phyloP scores from a whole-genome alignment of 805 yeast genomes.

The Kazachstania kunashirensis region DNA sequence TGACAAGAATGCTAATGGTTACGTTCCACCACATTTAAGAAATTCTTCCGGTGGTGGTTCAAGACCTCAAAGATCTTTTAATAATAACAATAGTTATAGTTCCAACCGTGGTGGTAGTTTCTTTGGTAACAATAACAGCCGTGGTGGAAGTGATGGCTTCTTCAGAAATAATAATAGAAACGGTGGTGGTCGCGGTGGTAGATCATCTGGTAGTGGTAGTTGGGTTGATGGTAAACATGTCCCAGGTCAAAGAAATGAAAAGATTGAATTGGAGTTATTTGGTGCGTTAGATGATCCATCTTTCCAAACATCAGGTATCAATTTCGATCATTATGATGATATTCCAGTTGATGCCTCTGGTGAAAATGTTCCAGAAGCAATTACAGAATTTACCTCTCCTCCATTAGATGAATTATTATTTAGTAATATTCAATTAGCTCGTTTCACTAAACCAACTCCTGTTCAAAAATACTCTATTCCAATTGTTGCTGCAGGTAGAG shows the following conservation, averaged over 20 bases:
- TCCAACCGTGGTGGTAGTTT: constrained; percentile 12
- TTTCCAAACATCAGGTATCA: constrained; percentile 92
- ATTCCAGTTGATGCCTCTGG: constrained; percentile 98
- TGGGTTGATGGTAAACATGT: constrained; percentile 83
- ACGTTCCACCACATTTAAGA: constrained; percentile 44
- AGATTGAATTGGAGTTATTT: constrained; percentile 68
- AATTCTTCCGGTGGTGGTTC: constrained; percentile 23
- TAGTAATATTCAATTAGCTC: constrained; percentile 76
- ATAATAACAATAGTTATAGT: constrained; percentile 1
- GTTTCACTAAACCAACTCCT: constrained; percentile 94
- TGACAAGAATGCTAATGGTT: constrained; percentile 23
- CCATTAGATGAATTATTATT: constrained; percentile 82
- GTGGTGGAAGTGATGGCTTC: constrained; percentile 31
- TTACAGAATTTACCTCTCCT: constrained; percentile 77
- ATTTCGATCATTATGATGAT: constrained; percentile 96
- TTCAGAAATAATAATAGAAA: constrained; percentile 29
- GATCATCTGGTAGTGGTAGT: constrained; percentile 51
- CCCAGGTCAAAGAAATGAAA: constrained; percentile 65
- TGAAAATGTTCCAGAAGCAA: constrained; percentile 88
- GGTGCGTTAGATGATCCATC: constrained; percentile 61
- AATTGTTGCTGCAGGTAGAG: constrained; percentile 80
- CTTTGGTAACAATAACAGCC: constrained; percentile 22
- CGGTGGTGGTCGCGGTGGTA: constrained; percentile 15
- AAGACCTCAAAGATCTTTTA: constrained; percentile 6
- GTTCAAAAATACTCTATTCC: constrained; percentile 92